Percentiles rank a stretch among this genome's conserved stretches.
phyloP scores from a whole-genome alignment of 441 rosid genomes.

The Euphorbia corollata region DNA sequence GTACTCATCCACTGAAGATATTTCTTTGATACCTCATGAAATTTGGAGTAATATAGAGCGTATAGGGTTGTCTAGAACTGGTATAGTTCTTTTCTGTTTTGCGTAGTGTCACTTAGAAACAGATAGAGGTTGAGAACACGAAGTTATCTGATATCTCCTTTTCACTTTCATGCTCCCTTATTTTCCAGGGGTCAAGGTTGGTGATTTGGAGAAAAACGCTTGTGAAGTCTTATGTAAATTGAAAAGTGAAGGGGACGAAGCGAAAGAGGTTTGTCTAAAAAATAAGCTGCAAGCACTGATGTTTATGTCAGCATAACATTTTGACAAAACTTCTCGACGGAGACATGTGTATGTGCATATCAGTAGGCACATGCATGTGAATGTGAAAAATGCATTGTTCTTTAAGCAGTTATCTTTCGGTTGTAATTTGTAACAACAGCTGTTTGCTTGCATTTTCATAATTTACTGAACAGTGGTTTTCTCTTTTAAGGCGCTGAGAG shows the following conservation, averaged over 20 bases:
- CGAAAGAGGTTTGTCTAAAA: constrained; percentile 49
- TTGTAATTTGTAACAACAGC: neutral
- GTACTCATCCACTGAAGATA: constrained; percentile 59
- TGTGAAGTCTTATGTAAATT: constrained; percentile 66
- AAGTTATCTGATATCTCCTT: constrained; percentile 6
- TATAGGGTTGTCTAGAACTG: constrained; percentile 47
- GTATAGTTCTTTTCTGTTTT: constrained; percentile 27
- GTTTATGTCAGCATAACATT: constrained; percentile 5
- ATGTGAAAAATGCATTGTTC: neutral
- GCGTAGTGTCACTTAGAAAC: neutral
- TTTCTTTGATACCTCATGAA: constrained; percentile 56
- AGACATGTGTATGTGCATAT: neutral
- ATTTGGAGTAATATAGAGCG: constrained; percentile 63
- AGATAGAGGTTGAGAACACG: constrained; percentile 4
- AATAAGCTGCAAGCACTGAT: constrained; percentile 10
- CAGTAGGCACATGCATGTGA: neutral
- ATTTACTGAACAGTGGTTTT: constrained; percentile 20
- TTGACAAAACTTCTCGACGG: neutral
- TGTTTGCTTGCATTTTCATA: constrained; percentile 4
- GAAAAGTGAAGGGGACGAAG: constrained; percentile 59
- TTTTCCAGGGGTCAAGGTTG: constrained; percentile 41
- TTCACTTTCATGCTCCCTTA: constrained; percentile 7
- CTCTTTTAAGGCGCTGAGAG: constrained; percentile 47
- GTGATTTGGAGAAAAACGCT: constrained; percentile 55
- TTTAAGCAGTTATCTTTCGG: neutral